Base-by-base conservation (phyloP, 805 yeast species). In the Saturnispora diversa region DNA sequence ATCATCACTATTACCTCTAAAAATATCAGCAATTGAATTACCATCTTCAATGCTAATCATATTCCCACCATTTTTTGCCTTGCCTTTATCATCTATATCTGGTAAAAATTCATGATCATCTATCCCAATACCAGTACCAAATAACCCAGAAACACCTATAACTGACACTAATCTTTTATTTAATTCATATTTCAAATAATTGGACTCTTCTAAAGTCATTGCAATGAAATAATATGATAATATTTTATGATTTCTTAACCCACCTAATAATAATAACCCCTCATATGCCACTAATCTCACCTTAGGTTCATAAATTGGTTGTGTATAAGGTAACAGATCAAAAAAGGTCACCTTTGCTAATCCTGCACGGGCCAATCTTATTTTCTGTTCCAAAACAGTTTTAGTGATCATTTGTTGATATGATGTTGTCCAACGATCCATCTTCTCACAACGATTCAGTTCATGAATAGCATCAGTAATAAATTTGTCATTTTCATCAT, bases 381-480 rank as follows among this genome's bases (percentile, higher is more conserved):
- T 68, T 47, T 80, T 83, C 47, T 75, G 79, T 29, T 62, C 59
- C 17, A 87, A 50, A 22, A 87, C 74, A 5, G 74, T 63, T 21
- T 66, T 59, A 13, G 87, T 69, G 29, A 84, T 64, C 27, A 69
- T 46, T 43, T 70, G 56, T 39, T 76, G 80, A 46, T 73, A 76
- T 0, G 95, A 80, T 1, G 96, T 90, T 6, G 81, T 68, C 94
- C 94, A 86, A 31, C 74, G 77, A 53, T 90, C 97, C 62, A 92
- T 69, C 46, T 87, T 77, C 49, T 77, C 75, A 44, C 78, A 71
- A 44, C 97, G 70, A 41, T 79, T 75, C 34, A 92, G 65, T 53
- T 88, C 97, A 6, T 70, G 68, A 6, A 79, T 50, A 0, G 79
- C 76, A 12, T 69, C 71, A 3, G 56, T 49, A 2, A 74, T 54